Base-by-base conservation (phyloP, 2,329 filamentous ascomycete genomes). In the Drechslerella dactyloides region DNA sequence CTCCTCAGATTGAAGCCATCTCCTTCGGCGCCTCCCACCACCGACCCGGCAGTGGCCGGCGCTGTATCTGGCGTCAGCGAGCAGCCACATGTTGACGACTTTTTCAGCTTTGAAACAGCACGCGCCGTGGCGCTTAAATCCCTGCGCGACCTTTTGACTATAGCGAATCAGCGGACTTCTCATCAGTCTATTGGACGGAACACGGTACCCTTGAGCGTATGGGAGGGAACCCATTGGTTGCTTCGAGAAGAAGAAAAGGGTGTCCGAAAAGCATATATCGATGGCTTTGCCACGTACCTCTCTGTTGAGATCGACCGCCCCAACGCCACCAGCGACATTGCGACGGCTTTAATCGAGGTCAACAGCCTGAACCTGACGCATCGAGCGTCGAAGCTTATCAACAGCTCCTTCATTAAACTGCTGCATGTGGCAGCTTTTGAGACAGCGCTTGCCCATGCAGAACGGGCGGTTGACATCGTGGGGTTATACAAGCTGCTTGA, bases 211-310 rank as follows among this genome's bases (percentile, higher is more conserved):
- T 84, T 96, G 7, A 85, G 90, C 61, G 89, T 93, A 0, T 99
- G 94, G 94, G 93, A 97, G 79, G 91, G 91, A n/a, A 96, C 93
- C 0, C 91, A 97, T 73, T 96, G 91, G 90, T 85, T 97, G 50
- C 82, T 97, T 19, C 87, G 90, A 40, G 93, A 97, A 77, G 84
- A 86, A 0, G 89, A 93, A 76, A 86, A 86, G 33, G 84, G 86
- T 33, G 92, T 97, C 35, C 87, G 93, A 60, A 89, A 89, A 78
- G 90, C 92, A 0, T 99, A 97, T 76, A 86, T 88, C 5, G 91
- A 96, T 79, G 90, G 91, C 2, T 80, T 97, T 15, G 79, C 90
- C 44, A 90, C 90, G 0, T 99, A 93, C 92, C 83, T 97, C 13
- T 44, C 44, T 2, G 30, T 73, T n/a, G 73, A 58, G 86, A 89